Evolutionary conservation across 2,329 filamentous ascomycete genomes (phyloP).

Genomic region (Monilinia vaccinii-corymbosi): DNA sequence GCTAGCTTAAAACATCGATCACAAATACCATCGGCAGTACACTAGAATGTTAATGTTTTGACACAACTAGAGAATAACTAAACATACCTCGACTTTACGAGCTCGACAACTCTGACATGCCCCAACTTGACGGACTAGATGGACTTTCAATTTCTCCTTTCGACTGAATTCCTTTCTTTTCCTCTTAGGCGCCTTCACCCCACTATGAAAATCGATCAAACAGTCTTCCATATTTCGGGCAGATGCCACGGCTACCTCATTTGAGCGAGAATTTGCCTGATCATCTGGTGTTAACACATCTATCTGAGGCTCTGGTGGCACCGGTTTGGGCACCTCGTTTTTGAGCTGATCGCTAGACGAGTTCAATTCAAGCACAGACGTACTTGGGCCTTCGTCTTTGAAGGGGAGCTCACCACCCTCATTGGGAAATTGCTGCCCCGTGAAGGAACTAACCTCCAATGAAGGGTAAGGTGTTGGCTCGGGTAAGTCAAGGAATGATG

Average conservation of each 20-base stretch:
- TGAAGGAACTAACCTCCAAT: not conserved
- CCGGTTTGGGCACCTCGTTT: not conserved
- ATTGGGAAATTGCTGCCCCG: not conserved
- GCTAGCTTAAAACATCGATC: conserved; percentile 12
- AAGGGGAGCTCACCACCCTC: not conserved
- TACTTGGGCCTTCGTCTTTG: not conserved
- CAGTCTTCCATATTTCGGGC: conserved; percentile 1
- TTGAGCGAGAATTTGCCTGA: not conserved
- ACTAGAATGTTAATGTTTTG: conserved; percentile 9
- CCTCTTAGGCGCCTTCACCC: conserved; percentile 4
- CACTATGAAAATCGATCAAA: conserved; percentile 1
- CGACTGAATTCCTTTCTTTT: conserved; percentile 13
- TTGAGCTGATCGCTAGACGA: not conserved
- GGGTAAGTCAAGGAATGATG: not conserved
- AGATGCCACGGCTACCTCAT: not conserved
- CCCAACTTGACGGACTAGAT: conserved; percentile 12
- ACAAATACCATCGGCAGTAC: conserved; percentile 14
- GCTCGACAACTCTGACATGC: conserved; percentile 14
- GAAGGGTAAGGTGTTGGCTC: not conserved
- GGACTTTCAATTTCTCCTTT: conserved; percentile 14
- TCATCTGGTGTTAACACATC: not conserved
- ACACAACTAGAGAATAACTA: not conserved
- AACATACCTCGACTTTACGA: conserved; percentile 15
- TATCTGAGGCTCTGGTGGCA: not conserved
- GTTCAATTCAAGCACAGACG: not conserved